A percentile compares a stretch with the other conserved stretches of the same genome.
These are phyloP conservation scores for Phanerochaete carnosa DNA, from an alignment of 768 basidiomycete genomes.

Conservation along the genomic window DNA sequence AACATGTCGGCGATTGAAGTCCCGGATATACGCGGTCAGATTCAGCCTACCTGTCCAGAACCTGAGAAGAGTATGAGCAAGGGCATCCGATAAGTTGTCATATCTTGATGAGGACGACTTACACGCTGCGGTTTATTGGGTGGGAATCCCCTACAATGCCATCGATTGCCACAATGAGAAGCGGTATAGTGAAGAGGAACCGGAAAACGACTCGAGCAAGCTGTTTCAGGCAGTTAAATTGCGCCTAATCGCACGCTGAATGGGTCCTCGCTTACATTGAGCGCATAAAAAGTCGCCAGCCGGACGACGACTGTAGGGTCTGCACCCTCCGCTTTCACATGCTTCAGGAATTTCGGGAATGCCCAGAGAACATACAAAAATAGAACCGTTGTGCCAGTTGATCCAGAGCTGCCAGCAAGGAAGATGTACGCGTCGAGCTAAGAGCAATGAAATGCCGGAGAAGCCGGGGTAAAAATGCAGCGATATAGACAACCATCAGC, in stretches of 20 bases:
- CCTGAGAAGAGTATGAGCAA: conserved; percentile 28
- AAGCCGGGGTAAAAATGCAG: not conserved
- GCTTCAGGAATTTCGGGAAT: conserved; percentile 68
- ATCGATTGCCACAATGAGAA: conserved; percentile 66
- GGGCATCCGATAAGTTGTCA: not conserved
- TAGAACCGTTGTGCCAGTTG: conserved; percentile 61
- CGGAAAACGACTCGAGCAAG: conserved; percentile 71
- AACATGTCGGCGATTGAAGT: not conserved
- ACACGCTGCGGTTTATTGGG: conserved; percentile 52
- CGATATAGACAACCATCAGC: not conserved
- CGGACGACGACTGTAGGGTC: conserved; percentile 72
- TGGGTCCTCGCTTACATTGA: conserved; percentile 55
- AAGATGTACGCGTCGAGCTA: conserved; percentile 78
- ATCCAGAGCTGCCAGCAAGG: conserved; percentile 63
- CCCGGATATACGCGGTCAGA: not conserved
- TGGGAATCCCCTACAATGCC: conserved; percentile 46
- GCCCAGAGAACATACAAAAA: conserved; percentile 71
- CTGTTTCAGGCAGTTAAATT: conserved; percentile 30
- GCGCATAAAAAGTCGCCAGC: conserved; percentile 69
- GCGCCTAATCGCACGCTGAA: too few relatives aligned
- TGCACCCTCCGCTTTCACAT: conserved; percentile 72
- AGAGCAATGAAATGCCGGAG: not conserved
- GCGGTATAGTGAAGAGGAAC: conserved; percentile 67
- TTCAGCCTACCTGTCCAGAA: conserved; percentile 53
- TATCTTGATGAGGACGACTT: conserved; percentile 31